These are phyloP conservation scores for Aspergillus pseudonomiae DNA, from an alignment of 2,329 filamentous ascomycete species.

Conservation along the genomic window DNA sequence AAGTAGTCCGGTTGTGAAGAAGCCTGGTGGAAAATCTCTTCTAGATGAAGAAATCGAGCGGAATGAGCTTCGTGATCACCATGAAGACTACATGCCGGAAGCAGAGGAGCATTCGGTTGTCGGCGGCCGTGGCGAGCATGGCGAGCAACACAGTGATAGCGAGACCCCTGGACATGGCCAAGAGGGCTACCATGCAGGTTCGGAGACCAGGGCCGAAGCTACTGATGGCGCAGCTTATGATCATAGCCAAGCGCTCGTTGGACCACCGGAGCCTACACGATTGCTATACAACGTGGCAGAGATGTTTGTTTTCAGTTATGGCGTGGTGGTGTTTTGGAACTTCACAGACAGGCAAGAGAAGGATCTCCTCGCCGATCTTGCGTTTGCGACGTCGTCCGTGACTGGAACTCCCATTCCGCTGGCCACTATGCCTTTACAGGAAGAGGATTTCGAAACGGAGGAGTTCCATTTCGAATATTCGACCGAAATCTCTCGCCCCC, in stretches of 20 bases:
- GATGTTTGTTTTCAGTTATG: slow-evolving; percentile 96
- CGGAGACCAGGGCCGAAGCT: slow-evolving; percentile 15
- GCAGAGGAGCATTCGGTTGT: slow-evolving; percentile 51
- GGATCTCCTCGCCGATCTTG: slow-evolving; percentile 90
- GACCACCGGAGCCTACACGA: slow-evolving; percentile 63
- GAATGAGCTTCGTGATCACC: slow-evolving; percentile 84
- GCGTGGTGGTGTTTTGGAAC: slow-evolving; percentile 98
- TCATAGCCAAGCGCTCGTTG: slow-evolving; percentile 46
- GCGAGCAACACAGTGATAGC: slow-evolving; percentile 12
- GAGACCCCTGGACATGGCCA: slow-evolving; percentile 17
- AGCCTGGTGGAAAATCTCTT: slow-evolving; percentile 87
- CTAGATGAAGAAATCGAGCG: slow-evolving; percentile 95
- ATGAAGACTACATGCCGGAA: slow-evolving; percentile 86
- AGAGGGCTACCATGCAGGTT: slow-evolving; percentile 30
- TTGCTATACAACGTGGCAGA: slow-evolving; percentile 74
- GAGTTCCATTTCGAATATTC: slow-evolving; percentile 99
- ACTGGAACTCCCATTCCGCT: slow-evolving; percentile 59
- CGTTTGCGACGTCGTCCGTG: slow-evolving; percentile 66
- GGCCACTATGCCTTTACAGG: slow-evolving; percentile 76
- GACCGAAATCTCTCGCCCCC: slow-evolving; percentile 77
- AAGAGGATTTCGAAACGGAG: slow-evolving; percentile 94
- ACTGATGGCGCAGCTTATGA: slow-evolving; percentile 21
- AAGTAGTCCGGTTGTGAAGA: slow-evolving; percentile 89
- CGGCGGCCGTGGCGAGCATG: slow-evolving; percentile 32
- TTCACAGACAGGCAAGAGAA: slow-evolving; percentile 96